A percentile compares a stretch with the other conserved stretches of the same genome.
Evolutionary conservation across 2,329 filamentous ascomycete species (phyloP).

Genomic region (Penicillium concentricum): DNA sequence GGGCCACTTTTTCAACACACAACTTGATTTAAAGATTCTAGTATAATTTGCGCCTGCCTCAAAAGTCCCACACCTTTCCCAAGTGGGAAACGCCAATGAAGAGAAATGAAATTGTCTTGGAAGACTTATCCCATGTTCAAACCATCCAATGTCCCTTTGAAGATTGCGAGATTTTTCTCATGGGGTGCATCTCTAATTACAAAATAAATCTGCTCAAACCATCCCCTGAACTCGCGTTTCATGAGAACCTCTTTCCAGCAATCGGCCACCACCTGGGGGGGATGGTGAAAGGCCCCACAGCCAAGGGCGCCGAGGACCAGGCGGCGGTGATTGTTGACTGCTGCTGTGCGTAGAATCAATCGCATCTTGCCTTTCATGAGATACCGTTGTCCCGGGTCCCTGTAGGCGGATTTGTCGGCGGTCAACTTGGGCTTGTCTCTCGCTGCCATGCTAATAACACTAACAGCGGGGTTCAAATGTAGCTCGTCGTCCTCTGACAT

Average conservation of each 20-base stretch:
- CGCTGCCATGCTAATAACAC: constrained; percentile 62
- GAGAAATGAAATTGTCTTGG: not conserved
- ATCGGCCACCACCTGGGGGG: constrained; percentile 58
- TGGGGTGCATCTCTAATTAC: constrained; percentile 46
- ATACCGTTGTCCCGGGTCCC: constrained; percentile 46
- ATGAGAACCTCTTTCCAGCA: constrained; percentile 62
- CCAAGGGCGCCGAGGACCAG: constrained; percentile 68
- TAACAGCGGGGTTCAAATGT: constrained; percentile 37
- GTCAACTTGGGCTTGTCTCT: constrained; percentile 44
- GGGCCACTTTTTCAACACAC: not conserved
- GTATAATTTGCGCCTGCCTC: not conserved
- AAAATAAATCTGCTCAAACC: constrained; percentile 66
- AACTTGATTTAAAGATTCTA: not conserved
- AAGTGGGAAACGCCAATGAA: not conserved
- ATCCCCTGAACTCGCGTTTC: constrained; percentile 62
- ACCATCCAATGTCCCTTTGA: not conserved
- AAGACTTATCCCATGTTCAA: not conserved
- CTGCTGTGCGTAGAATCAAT: constrained; percentile 59
- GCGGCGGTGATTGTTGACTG: constrained; percentile 54
- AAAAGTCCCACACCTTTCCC: not conserved
- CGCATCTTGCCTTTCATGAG: constrained; percentile 64
- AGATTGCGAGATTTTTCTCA: not conserved
- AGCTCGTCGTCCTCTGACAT: constrained; percentile 24
- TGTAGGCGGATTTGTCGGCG: constrained; percentile 36
- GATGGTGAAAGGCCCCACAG: constrained; percentile 67